Evolutionary conservation across 345 rosid genomes (phyloP), one percentile per base, ranked within the genome.

Genomic region (Cardamine chenopodiifolia): DNA sequence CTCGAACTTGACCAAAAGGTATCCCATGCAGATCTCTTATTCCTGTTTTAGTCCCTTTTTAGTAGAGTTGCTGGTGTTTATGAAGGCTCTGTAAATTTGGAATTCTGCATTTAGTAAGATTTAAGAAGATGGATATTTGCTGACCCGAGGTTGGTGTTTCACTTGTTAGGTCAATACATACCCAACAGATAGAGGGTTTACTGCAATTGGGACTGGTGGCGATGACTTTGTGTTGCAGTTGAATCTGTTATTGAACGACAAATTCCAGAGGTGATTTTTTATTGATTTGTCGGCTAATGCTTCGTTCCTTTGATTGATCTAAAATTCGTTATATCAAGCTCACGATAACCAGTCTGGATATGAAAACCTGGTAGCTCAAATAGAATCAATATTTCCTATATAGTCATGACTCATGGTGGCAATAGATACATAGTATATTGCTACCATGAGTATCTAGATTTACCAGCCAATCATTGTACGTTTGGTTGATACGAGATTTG

Each of bases 171-270:
- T 94, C 35, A 94, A 94, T 72, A 84, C 93, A 5, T 94, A 94
- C 82, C 98, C 97, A 4, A 89, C 95, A 7, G 98, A 88, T 68
- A 86, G 97, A 84, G 97, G 97, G 56, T 94, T 94, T 85, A 91
- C 92, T 4, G 96, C 97, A 4, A 94, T 94, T 75, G 98, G 96
- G 72, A 91, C 96, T 31, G 97, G 98, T 31, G 98, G 98, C 39
- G 95, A 94, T 62, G 98, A 94, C 78, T 94, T 94, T 82, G 96
- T 91, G 26, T 25, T 25, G 26, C 26, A 25, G 26, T 95, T 66
- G 99, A 95, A 78, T 95, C 97, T 74, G 99, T 92, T 54, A 85
- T 90, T 78, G 92, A 86, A 75, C 83, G 85, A 60, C 88, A 90
- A 31, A 86, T 95, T 71, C 97, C 97, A 29, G 85, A 92, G 97